Percentiles rank a stretch among this genome's conserved stretches.
These are phyloP conservation scores for Mycena venus DNA, from an alignment of 768 basidiomycete genomes.

Conservation along the genomic window DNA sequence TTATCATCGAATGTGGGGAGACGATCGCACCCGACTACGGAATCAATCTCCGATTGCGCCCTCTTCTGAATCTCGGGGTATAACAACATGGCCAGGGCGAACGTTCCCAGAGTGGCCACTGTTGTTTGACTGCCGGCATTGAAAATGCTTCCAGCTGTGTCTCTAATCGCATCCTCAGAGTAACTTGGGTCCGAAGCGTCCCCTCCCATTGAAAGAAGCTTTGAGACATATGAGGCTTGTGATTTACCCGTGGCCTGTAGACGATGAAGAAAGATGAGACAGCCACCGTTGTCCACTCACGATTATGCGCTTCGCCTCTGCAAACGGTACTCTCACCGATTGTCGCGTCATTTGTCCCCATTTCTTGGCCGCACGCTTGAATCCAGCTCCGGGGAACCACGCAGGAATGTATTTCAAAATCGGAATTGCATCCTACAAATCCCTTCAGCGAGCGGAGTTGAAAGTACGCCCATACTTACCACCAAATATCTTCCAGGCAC, in stretches of 20 bases:
- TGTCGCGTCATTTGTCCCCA: slow-evolving; percentile 49
- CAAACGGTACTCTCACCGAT: slow-evolving; percentile 53
- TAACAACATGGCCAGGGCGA: too few relatives aligned
- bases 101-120: too few relatives aligned
- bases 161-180: background rate
- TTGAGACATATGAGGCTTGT: background rate
- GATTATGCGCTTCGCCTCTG: slow-evolving; percentile 45
- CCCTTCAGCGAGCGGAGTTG: background rate
- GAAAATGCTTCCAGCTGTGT: too few relatives aligned
- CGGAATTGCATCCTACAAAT: slow-evolving; percentile 1
- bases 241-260: background rate
- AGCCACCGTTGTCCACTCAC: slow-evolving; percentile 36
- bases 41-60: slow-evolving; percentile 55
- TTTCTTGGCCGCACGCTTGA: slow-evolving; percentile 54
- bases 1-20: too few relatives aligned
- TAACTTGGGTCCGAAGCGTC: background rate
- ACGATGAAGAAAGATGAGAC: background rate
- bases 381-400: slow-evolving; percentile 61
- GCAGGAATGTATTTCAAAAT: too few relatives aligned
- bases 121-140: too few relatives aligned
- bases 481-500: slow-evolving; percentile 47
- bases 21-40: slow-evolving; percentile 44
- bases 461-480: slow-evolving; percentile 32
- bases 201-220: background rate
- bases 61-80: slow-evolving; percentile 48